Base-by-base conservation (phyloP, 108 stramenopile species). In the Conticribra weissflogii region DNA sequence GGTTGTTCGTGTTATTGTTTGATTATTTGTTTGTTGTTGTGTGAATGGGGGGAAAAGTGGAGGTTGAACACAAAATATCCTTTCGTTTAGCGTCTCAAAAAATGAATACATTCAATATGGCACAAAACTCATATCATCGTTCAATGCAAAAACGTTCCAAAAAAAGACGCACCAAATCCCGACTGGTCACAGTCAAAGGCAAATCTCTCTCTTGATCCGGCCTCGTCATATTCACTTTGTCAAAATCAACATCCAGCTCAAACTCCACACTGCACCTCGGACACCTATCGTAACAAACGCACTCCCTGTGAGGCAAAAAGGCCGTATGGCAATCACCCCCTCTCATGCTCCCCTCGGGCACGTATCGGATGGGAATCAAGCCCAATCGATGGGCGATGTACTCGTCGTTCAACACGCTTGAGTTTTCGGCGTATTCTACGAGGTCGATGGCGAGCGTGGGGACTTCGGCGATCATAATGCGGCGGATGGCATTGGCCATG, bases 401-500 rank as follows among this genome's bases (percentile, higher is more conserved):
- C 78, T 99, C 99, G 76, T 99, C 99, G 50, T 97, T 95, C 55
- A 98, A 55, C 4, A 92, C 93, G 30, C 93, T 86, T 0, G 97
- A 86, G 87, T 99, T 99, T 32, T 96, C 96, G 34, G 83, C 70
- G 81, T 97, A 89, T 52, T 92, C 90, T 18, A 99, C 99, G 30
- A 98, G 81, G 66, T 99, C 98, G 71, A 99, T 98, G 4, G 96
- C 96, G 76, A 99, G 52, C 0, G 97, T 98, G 16, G 92, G 92
- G 2, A 93, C 92, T 86, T 99, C 98, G n/a, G 90, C 94, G 64
- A 98, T 97, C 93, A 99, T 96, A 48, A 98, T 95, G 15, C 98
- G 83, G 19, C 98, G 88, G 34, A 99, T 61, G 21, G 98, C 70
- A 74, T 99, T 99, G 70, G 98, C 98, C 58, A 97, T 82, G 76